Conservation (phyloP, 148 eudicot genomes). For the Drosera capensis region DNA sequence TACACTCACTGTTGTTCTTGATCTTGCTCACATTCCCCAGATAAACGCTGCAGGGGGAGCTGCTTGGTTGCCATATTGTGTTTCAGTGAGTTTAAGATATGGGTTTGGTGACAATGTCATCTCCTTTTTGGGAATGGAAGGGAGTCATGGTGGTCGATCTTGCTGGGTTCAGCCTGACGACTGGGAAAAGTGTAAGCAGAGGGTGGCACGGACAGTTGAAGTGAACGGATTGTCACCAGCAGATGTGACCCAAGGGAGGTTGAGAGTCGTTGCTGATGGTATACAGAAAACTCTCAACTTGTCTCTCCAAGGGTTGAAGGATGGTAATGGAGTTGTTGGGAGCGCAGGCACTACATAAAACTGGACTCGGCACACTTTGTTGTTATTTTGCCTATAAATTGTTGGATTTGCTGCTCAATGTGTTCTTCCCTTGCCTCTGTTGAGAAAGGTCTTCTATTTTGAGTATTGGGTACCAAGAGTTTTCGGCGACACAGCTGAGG, state of each 20-base stretch:
- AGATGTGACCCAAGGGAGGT: conserved; percentile 73
- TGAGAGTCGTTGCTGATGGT: conserved; percentile 69
- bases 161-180: conserved; percentile 74
- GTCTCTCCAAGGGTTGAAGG: conserved; percentile 67
- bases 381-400: too few relatives aligned
- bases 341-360: conserved; percentile 23
- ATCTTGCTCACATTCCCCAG: conserved; percentile 73
- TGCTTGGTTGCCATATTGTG: conserved; percentile 96
- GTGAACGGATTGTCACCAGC: conserved; percentile 31
- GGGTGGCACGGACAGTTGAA: conserved; percentile 62
- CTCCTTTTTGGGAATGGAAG: conserved; percentile 80
- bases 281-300: conserved; percentile 59
- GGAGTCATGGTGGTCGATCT: conserved; percentile 94
- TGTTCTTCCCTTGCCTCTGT: too few relatives aligned
- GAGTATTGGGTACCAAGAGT: too few relatives aligned
- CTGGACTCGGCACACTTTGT: too few relatives aligned
- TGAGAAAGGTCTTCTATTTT: too few relatives aligned
- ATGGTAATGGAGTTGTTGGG: conserved; percentile 30
- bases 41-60: conserved; percentile 93
- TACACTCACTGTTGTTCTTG: conserved; percentile 84
- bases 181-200: conserved; percentile 85
- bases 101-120: conserved; percentile 62
- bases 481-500: too few relatives aligned
- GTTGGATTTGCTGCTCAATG: too few relatives aligned
- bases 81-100: conserved; percentile 73